phyloP scores from a whole-genome alignment of 139 green algal genomes.

The Chlorella vulgaris region DNA sequence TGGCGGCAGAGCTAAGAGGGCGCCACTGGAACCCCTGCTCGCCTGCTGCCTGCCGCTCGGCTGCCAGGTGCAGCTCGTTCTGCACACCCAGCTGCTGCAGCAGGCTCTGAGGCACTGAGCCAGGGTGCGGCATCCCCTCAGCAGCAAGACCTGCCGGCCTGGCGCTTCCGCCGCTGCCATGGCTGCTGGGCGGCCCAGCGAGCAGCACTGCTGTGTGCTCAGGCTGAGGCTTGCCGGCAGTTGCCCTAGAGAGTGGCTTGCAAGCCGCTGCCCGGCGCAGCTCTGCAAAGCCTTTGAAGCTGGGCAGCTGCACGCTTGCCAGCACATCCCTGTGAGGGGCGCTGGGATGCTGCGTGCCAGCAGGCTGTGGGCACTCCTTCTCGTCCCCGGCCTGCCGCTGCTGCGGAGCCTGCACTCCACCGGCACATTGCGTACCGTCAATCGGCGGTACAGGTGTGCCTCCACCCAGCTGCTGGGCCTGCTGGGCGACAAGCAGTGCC shows the following conservation, averaged over 20 bases:
- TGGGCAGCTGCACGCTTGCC: slow-evolving; percentile 11
- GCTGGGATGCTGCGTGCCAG: not conserved
- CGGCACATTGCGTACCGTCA: too few species aligned
- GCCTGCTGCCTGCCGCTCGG: not conserved
- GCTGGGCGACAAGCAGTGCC: slow-evolving; percentile 7
- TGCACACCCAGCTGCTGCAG: not conserved
- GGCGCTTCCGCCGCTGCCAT: too few species aligned
- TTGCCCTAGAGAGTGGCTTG: not conserved
- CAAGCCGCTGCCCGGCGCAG: not conserved
- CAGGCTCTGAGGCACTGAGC: not conserved
- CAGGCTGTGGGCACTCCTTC: not conserved
- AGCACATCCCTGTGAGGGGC: not conserved
- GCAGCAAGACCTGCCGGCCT: too few species aligned
- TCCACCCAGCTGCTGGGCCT: not conserved
- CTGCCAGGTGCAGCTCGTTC: not conserved
- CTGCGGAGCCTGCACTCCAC: too few species aligned
- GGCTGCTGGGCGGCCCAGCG: too few species aligned
- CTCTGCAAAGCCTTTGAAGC: not conserved
- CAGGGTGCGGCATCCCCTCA: not conserved
- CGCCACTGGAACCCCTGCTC: too few species aligned
- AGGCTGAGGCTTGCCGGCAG: not conserved
- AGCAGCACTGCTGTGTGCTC: not conserved
- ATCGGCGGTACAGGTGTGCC: not conserved
- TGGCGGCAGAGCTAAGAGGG: too few species aligned
- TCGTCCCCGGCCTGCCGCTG: too few species aligned